phyloP scores from a whole-genome alignment of 805 yeast genomes.

The Blastobotrys americana region DNA sequence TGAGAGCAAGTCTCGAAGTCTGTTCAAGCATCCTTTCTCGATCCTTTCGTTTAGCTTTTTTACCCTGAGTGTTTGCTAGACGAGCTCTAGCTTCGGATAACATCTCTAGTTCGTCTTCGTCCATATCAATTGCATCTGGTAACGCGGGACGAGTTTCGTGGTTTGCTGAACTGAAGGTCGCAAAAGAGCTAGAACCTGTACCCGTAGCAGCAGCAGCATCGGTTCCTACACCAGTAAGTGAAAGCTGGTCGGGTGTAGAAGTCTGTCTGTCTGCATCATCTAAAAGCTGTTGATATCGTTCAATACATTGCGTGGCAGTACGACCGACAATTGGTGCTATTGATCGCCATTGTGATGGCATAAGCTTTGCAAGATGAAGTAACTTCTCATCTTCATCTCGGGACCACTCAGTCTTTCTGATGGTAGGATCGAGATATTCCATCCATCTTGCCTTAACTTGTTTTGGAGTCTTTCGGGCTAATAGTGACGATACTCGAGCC shows the following conservation, averaged over 20 bases:
- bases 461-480: conserved; percentile 78
- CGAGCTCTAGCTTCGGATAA: conserved; percentile 90
- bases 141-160: conserved; percentile 75
- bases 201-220: conserved; percentile 44
- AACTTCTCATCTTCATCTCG: conserved; percentile 69
- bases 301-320: conserved; percentile 81
- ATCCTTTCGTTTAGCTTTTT: conserved; percentile 84
- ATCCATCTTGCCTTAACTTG: conserved; percentile 92
- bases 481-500: conserved; percentile 82
- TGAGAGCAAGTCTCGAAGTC: conserved; percentile 61
- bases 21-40: conserved; percentile 79
- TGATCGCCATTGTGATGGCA: conserved; percentile 94
- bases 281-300: conserved; percentile 68
- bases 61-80: conserved; percentile 86
- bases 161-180: conserved; percentile 57
- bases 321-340: conserved; percentile 76
- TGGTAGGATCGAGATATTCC: conserved; percentile 74
- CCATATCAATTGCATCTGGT: conserved; percentile 73
- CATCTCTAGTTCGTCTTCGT: conserved; percentile 88
- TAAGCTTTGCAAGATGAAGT: conserved; percentile 52
- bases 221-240: conserved; percentile 45
- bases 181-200: conserved; percentile 28
- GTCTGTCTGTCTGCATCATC: conserved; percentile 42
- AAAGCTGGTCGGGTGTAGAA: conserved; percentile 30
- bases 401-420: conserved; percentile 62